Percentiles rank a stretch among this genome's conserved stretches.
Evolutionary conservation across 306 rosid genomes (phyloP).

Genomic region (Luffa acutangula): DNA sequence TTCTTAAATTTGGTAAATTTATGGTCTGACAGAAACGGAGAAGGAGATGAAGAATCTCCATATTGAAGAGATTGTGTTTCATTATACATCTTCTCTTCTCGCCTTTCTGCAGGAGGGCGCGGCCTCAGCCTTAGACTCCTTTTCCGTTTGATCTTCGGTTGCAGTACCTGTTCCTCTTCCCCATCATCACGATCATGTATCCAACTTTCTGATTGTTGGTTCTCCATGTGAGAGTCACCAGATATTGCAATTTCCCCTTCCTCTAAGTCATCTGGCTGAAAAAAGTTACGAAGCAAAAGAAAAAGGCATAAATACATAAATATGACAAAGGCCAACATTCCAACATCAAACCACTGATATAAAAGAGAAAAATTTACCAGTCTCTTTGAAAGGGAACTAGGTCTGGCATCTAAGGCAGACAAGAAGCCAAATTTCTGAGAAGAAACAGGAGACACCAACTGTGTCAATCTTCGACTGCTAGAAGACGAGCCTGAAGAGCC

Average conservation of each 20-base stretch:
- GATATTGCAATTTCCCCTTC: conserved; percentile 95
- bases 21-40: conserved; percentile 42
- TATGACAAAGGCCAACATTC: conserved; percentile 19
- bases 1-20: conserved; percentile 39
- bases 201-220: conserved; percentile 89
- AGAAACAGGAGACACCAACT: conserved; percentile 50
- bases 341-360: conserved; percentile 17
- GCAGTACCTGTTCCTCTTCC: conserved; percentile 91
- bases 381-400: conserved; percentile 59
- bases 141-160: conserved; percentile 82
- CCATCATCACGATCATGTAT: conserved; percentile 89
- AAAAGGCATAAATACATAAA: not conserved
- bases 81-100: conserved; percentile 56
- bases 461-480: conserved; percentile 47
- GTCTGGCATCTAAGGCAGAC: conserved; percentile 77
- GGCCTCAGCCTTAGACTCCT: conserved; percentile 88
- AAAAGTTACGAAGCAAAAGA: conserved; percentile 16
- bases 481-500: conserved; percentile 78
- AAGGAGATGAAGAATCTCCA: conserved; percentile 51
- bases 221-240: conserved; percentile 86
- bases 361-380: conserved; percentile 42
- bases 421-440: conserved; percentile 90
- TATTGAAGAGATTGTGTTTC: conserved; percentile 50
- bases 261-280: conserved; percentile 78
- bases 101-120: conserved; percentile 61